These are phyloP conservation scores for Claviceps pazoutovae DNA, from an alignment of 2,329 filamentous ascomycete genomes.

Conservation along the genomic window DNA sequence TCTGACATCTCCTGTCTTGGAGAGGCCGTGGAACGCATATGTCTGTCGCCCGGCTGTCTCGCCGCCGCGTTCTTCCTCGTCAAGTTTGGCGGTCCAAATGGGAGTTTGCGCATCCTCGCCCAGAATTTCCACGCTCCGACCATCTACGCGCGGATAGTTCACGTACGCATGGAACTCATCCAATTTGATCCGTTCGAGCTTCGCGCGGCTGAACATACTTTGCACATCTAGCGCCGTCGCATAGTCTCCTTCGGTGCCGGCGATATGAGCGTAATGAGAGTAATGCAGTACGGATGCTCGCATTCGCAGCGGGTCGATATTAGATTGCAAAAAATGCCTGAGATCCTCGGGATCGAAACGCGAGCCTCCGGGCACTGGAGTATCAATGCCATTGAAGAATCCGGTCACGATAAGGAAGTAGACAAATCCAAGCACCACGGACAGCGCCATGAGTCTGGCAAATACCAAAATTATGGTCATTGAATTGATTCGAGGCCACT, in stretches of 20 bases:
- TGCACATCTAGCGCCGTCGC: conserved; percentile 75
- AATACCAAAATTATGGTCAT: conserved; percentile 44
- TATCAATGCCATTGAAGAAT: conserved; percentile 54
- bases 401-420: conserved; percentile 81
- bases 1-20: conserved; percentile 70
- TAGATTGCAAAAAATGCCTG: conserved; percentile 57
- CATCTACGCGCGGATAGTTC: conserved; percentile 72
- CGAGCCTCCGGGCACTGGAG: conserved; percentile 51
- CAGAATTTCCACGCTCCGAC: conserved; percentile 69
- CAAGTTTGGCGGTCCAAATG: conserved; percentile 66
- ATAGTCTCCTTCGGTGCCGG: conserved; percentile 86
- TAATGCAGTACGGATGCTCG: conserved; percentile 62
- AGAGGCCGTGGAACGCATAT: conserved; percentile 74
- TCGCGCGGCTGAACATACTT: conserved; percentile 56
- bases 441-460: conserved; percentile 58
- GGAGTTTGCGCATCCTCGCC: conserved; percentile 47
- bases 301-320: conserved; percentile 56
- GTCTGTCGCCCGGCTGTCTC: conserved; percentile 54
- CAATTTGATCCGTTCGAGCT: conserved; percentile 60
- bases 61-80: conserved; percentile 60
- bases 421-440: conserved; percentile 62
- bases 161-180: conserved; percentile 81
- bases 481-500: conserved; percentile 26
- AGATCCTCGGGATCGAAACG: conserved; percentile 72
- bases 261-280: conserved; percentile 76